Base-by-base conservation (phyloP, 148 eudicot species). In the Heliamphora exappendiculata region DNA sequence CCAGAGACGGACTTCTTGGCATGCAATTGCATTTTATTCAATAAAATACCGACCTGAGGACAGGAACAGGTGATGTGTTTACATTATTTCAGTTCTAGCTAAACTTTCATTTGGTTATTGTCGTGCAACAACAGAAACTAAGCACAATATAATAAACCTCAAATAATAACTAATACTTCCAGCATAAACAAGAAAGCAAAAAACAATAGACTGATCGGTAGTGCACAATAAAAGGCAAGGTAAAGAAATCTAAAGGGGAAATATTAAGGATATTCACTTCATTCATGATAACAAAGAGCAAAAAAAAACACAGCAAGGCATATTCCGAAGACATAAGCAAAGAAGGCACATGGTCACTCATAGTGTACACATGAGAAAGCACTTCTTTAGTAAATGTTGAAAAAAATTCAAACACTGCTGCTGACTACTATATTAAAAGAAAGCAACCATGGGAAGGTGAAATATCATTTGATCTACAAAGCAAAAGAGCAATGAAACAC, bases 11-110 rank as follows among this genome's bases (percentile, higher is more conserved):
- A 85, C n/a, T 82, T 78, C 81, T 78, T 78, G 44, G 92, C 90
- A 72, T 86, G 86, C 82, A 95, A 76, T 76, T 95, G 98, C 98
- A 95, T 95, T 83, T 82, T 92, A 72, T 85, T 87, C 83, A 95
- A 86, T 75, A 93, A 83, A 28, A 81, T 75, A 54, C 90, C 84
- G 70, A 92, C 97, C 98, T 95, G 88, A 83, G 76, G 39, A 13
- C 41, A 49, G 17, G 36, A 65, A 75, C 33, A 83, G 67, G 19
- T 58, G 29, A 19, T 2, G 47, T 14, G 76, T 10, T 29, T 33
- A 62, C n/a, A 71, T 33, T 55, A 42, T 17, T 26, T 42, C 12
- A 36, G 7, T 60, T 44, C 22, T 44, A 69, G 36, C 14, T 24
- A 37, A 72, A 33, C 33, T 53, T 36, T 36, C 28, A 11, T n/a